Evolutionary conservation across 1,139 yeast genomes (phyloP), one percentile per base, ranked within the genome.

Genomic region (Sporopachydermia cereana): DNA sequence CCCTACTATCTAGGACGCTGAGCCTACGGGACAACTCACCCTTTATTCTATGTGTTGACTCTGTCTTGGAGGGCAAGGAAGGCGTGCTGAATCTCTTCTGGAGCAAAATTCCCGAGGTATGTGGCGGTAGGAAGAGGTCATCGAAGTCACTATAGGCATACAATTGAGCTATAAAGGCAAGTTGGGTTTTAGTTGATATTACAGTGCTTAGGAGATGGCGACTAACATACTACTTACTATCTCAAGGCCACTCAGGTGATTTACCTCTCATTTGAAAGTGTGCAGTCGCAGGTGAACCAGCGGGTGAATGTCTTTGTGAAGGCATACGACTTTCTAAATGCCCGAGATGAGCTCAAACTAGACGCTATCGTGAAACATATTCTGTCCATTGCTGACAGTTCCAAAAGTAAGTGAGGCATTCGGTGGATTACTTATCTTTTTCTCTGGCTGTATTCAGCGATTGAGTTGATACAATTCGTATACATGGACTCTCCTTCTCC

Each of bases 11-110:
- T 9, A 64, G 96, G 49, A 63, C 85, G 5, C 62, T 89, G 9
- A 65, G 79, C 2, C 64, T 84, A 43, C 81, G 79, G 51, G 96
- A 89, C 54, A 65, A 64, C 18, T 73, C 93, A 0, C 93, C 95
- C 0, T 75, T 89, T 49, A 62, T 85, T 14, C 66, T 89, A 3
- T 66, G 82, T 2, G 60, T 76, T 12, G 97, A 89, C 58, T 71
- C 84, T 0, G 61, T 86, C 17, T 67, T 74, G 0, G 96, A 89
- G 59, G 74, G 91, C 0, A 74, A 88, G 0, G 56, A 64, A 14
- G 14, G 29, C 14, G 14, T 25, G 29, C 29, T 25, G 29, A 14
- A 7, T 7, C 29, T 25, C 14, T 25, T 25, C 29, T 25, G 29
- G 29, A 7, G 12, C 12, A 25, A 25, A 25, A 25, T 25, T 7